A percentile compares a stretch with the other conserved stretches of the same genome.
phyloP scores from a whole-genome alignment of 768 basidiomycete genomes.

The Pisolithus orientalis region DNA sequence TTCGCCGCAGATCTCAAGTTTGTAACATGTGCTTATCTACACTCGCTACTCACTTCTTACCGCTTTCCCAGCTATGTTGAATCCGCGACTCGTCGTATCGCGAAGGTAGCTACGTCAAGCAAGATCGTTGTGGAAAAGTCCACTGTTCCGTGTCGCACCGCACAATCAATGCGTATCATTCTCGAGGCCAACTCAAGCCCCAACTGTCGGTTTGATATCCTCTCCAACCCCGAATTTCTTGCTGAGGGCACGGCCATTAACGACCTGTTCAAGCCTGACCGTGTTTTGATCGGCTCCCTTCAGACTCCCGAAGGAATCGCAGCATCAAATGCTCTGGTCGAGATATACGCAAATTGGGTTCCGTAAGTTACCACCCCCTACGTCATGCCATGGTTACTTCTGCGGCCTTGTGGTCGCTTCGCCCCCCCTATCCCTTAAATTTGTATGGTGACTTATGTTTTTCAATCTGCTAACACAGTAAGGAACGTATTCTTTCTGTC shows the following conservation, averaged over 20 bases:
- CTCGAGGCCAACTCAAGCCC: constrained; percentile 96
- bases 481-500: constrained; percentile 80
- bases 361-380: constrained; percentile 49
- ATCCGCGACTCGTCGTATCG: constrained; percentile 93
- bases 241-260: constrained; percentile 95
- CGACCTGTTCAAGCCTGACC: constrained; percentile 87
- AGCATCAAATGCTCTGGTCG: constrained; percentile 69
- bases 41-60: constrained; percentile 1
- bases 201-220: constrained; percentile 89
- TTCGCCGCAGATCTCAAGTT: constrained; percentile 98
- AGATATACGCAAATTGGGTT: constrained; percentile 96
- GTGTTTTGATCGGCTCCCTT: constrained; percentile 95
- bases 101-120: constrained; percentile 78
- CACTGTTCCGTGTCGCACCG: constrained; percentile 97
- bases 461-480: constrained; percentile 32
- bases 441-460: not conserved
- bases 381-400: not conserved
- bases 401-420: not conserved
- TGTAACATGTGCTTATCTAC: constrained; percentile 25
- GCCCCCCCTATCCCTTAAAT: not conserved
- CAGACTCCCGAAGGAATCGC: constrained; percentile 79
- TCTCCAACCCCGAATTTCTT: constrained; percentile 99
- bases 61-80: constrained; percentile 77
- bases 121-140: constrained; percentile 99
- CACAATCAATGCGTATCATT: constrained; percentile 98